phyloP scores from a whole-genome alignment of 2,329 filamentous ascomycete genomes.

The Colletotrichum agaves region DNA sequence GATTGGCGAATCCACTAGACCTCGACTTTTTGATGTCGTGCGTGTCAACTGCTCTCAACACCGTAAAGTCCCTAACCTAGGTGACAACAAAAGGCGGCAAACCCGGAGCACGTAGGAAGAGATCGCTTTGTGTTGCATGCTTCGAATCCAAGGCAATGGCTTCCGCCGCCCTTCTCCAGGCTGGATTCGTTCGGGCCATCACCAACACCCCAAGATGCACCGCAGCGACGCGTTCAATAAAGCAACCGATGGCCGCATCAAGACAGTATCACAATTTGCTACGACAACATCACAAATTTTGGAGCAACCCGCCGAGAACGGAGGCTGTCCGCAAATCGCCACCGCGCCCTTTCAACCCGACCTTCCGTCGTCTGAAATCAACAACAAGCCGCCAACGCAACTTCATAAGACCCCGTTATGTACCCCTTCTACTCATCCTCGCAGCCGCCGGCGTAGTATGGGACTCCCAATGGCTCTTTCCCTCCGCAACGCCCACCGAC shows the following conservation, averaged over 20 bases:
- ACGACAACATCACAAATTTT: neutral
- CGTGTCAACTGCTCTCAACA: neutral
- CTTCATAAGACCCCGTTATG: conserved; percentile 23
- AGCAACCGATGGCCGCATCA: too few relatives aligned
- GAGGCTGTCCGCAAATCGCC: too few relatives aligned
- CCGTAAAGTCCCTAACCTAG: too few relatives aligned
- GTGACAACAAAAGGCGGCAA: too few relatives aligned
- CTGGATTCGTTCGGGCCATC: too few relatives aligned
- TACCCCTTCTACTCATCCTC: conserved; percentile 29
- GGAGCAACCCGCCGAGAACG: too few relatives aligned
- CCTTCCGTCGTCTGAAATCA: neutral
- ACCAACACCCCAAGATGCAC: too few relatives aligned
- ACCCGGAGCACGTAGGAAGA: neutral
- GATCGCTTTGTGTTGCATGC: too few relatives aligned
- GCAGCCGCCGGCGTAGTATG: conserved; percentile 23
- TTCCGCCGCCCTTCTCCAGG: too few relatives aligned
- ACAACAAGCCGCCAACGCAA: neutral
- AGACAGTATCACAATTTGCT: too few relatives aligned
- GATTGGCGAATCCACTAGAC: conserved; percentile 1
- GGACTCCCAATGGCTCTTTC: conserved; percentile 37
- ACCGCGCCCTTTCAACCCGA: neutral
- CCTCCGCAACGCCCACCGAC: conserved; percentile 15
- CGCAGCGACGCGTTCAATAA: too few relatives aligned
- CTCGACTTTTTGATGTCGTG: neutral
- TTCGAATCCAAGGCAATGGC: too few relatives aligned